Evolutionary conservation across 768 basidiomycete genomes (phyloP), one percentile per base, ranked within the genome.

Genomic region (Boletus edulis): DNA sequence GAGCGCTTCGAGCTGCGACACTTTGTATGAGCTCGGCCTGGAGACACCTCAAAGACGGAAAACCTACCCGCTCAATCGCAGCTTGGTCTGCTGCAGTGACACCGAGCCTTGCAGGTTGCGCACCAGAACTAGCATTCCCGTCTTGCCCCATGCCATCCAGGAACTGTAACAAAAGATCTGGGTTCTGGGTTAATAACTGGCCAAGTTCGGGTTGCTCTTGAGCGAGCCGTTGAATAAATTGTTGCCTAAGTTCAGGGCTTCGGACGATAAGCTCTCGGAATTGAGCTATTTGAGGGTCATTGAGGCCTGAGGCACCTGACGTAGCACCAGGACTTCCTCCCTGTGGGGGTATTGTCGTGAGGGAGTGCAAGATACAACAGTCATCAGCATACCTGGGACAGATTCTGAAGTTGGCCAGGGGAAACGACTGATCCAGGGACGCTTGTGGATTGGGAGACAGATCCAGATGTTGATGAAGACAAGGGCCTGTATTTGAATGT

Each of bases 61-160:
- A 32, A 39, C 48, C 38, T 14, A 55, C 54, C 20, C 54, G 54
- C 20, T 39, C 54, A 20, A 55, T 39, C 20, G 42, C 48, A 3
- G 5, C 37, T 15, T 5, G 18, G 27, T 55, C 54, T 18, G 54
- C 47, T 10, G 37, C 42, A 11, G 54, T 55, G 29, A 49, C 24
- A 37, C 2, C 29, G 6, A 29, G 12, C 24, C 8, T 35, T 27
- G 8, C 14, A 12, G 7, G 6, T 4, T 18, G 53, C 11, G 27
- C 20, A 34, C 38, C 20, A 6, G 52, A 10, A 14, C 3, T 15
- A 22, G 17, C 18, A 22, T 8, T 12, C 1, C 34, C 46, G 13
- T 9, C 27, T 22, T 31, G 35, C 15, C 14, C 48, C 12, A 32
- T 22, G 0, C 54, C 4, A 6, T 44, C 42, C 42, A 55, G 17